A percentile compares a stretch with the other conserved stretches of the same genome.
These are phyloP conservation scores for Penicillium paneum DNA, from an alignment of 2,329 filamentous ascomycete species.

Conservation along the genomic window DNA sequence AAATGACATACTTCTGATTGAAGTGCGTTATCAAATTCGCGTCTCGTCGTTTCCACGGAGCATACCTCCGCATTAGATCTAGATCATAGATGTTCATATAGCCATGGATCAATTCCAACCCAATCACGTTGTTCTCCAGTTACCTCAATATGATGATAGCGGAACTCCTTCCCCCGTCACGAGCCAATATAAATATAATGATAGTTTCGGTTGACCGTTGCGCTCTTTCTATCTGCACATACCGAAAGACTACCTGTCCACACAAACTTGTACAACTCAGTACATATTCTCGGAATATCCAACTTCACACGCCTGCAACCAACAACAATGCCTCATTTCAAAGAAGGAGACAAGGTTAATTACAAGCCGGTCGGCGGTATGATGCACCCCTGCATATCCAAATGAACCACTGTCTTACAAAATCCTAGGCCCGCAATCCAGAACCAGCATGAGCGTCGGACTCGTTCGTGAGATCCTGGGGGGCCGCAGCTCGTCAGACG, in stretches of 20 bases:
- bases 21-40: neutral
- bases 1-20: constrained; percentile 17
- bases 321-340: constrained; percentile 27
- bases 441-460: constrained; percentile 40
- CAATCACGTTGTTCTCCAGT: neutral
- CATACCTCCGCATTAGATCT: constrained; percentile 5
- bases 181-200: neutral
- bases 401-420: neutral
- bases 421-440: constrained; percentile 36
- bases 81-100: neutral
- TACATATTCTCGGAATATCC: neutral
- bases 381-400: neutral
- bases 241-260: neutral
- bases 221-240: neutral
- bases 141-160: constrained; percentile 17
- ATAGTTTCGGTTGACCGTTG: neutral
- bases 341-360: constrained; percentile 36
- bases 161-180: neutral
- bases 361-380: constrained; percentile 46
- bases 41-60: constrained; percentile 1
- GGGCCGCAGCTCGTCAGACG: constrained; percentile 32
- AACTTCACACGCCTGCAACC: neutral
- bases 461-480: constrained; percentile 34
- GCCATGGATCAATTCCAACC: constrained; percentile 5
- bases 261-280: neutral